These are phyloP conservation scores for Backusella parvicylindrica DNA, from an alignment of 192 early-diverging fungal genomes.

Conservation along the genomic window DNA sequence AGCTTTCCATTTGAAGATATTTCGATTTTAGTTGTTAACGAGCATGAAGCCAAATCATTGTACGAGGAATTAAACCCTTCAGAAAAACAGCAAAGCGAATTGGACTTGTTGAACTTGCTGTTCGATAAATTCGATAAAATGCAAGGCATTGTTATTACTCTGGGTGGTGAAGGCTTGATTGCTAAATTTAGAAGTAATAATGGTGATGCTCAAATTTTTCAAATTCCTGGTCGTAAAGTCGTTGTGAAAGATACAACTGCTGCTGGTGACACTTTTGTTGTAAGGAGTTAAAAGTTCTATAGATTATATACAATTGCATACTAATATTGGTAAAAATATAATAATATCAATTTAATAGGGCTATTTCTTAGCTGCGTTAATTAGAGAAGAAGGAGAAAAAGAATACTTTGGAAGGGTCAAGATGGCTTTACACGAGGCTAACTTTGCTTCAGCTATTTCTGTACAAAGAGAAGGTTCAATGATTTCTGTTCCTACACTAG, in stretches of 20 bases:
- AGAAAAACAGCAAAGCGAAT: neutral
- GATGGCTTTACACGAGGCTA: constrained; percentile 54
- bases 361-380: constrained; percentile 59
- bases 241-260: constrained; percentile 55
- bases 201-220: constrained; percentile 34
- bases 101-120: constrained; percentile 32
- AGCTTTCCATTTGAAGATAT: constrained; percentile 56
- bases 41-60: constrained; percentile 63
- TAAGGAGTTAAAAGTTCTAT: constrained; percentile 18
- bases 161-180: constrained; percentile 64
- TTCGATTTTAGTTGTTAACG: constrained; percentile 80
- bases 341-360: constrained; percentile 45
- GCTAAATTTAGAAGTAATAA: constrained; percentile 37
- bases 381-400: constrained; percentile 32
- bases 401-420: constrained; percentile 33
- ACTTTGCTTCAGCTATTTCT: constrained; percentile 60
- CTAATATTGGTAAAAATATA: no score
- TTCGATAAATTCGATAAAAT: constrained; percentile 42
- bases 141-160: constrained; percentile 59
- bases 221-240: constrained; percentile 40
- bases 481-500: constrained; percentile 56
- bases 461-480: constrained; percentile 68
- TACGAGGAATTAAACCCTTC: constrained; percentile 27
- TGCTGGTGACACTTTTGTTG: constrained; percentile 63
- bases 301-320: no score